A percentile compares a stretch with the other conserved stretches of the same genome.
These are phyloP conservation scores for Porphyridium purpureum DNA, from an alignment of 23 red algal genomes.

Conservation along the genomic window DNA sequence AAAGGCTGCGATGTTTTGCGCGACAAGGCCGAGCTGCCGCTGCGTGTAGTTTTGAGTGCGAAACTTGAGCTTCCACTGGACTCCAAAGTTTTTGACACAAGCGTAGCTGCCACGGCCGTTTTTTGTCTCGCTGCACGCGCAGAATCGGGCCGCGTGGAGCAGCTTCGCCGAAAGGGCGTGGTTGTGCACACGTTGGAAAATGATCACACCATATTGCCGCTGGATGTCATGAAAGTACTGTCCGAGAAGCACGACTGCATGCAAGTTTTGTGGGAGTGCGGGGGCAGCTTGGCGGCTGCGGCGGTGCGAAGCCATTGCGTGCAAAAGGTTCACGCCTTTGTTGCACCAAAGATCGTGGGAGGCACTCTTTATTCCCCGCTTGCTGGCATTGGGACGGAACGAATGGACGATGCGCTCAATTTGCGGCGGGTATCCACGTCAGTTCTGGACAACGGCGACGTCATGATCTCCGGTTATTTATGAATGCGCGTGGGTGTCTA, in stretches of 20 bases:
- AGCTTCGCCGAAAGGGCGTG: constrained; percentile 12
- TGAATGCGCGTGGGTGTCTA: not conserved
- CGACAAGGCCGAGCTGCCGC: constrained; percentile 3
- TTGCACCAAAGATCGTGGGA: constrained; percentile 87
- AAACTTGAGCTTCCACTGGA: constrained; percentile 7
- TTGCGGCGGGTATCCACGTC: constrained; percentile 2
- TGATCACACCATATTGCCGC: constrained; percentile 5
- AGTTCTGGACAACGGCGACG: constrained; percentile 19
- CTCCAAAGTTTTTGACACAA: constrained; percentile 21
- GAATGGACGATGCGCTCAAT: constrained; percentile 19
- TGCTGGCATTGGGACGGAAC: constrained; percentile 3
- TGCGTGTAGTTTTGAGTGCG: constrained; percentile 43
- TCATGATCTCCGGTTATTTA: constrained; percentile 24
- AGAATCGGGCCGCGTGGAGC: constrained; percentile 1
- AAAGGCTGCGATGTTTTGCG: not conserved
- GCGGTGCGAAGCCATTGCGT: constrained; percentile 40
- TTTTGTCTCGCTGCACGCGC: constrained; percentile 9
- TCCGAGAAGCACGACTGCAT: constrained; percentile 18
- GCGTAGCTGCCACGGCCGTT: constrained; percentile 12
- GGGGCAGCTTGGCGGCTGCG: constrained; percentile 41
- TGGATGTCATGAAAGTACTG: constrained; percentile 27
- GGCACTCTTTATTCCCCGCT: constrained; percentile 15
- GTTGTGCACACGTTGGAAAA: not conserved
- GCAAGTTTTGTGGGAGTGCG: constrained; percentile 89
- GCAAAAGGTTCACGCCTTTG: constrained; percentile 68